Evolutionary conservation across 192 early-diverging fungal species (phyloP).

Genomic region (Glomus cerebriforme): DNA sequence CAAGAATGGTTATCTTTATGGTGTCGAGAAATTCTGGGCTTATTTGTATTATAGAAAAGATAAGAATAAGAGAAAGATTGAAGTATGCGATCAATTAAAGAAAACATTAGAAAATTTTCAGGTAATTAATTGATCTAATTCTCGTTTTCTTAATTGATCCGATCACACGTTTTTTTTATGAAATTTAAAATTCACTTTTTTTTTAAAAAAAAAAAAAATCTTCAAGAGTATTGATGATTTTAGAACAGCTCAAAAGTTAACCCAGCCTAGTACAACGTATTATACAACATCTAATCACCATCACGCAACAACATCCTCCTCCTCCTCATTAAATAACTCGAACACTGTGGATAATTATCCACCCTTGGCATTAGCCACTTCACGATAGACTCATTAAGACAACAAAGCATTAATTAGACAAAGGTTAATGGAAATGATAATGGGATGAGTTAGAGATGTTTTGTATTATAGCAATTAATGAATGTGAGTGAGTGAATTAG

Average conservation of each 20-base stretch:
- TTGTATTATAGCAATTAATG: neutral
- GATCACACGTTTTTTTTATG: neutral
- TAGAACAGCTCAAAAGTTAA: neutral
- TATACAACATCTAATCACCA: neutral
- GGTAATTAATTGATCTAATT: constrained; percentile 56
- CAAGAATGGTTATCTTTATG: constrained; percentile 77
- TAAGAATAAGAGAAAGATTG: constrained; percentile 65
- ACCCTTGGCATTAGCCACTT: neutral
- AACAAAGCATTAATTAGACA: neutral
- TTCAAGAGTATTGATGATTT: neutral
- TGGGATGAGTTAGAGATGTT: neutral
- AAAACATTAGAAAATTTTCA: constrained; percentile 64
- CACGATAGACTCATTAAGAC: neutral
- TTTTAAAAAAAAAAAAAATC: too few species aligned
- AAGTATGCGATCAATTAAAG: constrained; percentile 57
- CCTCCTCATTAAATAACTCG: neutral
- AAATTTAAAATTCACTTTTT: neutral
- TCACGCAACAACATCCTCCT: neutral
- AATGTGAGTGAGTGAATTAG: neutral
- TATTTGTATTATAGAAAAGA: constrained; percentile 90
- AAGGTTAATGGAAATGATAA: neutral
- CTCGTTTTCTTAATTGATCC: neutral
- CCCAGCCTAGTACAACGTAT: neutral
- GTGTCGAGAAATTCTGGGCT: constrained; percentile 96
- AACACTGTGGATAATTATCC: neutral